A percentile compares a stretch with the other conserved stretches of the same genome.
Conservation (phyloP, 495 filamentous ascomycete genomes). For the Aspergillus baeticus region DNA sequence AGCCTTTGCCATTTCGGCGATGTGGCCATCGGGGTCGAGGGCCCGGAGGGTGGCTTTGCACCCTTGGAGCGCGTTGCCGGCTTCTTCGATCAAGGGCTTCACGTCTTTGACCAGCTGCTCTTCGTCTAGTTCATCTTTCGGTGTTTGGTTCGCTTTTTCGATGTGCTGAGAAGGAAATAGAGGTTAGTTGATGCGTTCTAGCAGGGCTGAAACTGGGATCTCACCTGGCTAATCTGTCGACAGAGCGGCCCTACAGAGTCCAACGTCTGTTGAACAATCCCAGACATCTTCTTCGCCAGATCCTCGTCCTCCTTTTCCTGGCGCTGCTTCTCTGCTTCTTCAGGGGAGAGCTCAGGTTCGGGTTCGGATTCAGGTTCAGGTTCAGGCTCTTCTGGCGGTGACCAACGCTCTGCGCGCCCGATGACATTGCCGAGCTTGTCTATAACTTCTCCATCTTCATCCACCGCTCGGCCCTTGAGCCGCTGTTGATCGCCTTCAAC, state of each 20-base stretch:
- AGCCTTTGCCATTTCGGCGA: constrained; percentile 75
- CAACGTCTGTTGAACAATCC: constrained; percentile 69
- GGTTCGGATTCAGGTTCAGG: neutral
- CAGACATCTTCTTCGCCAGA: constrained; percentile 68
- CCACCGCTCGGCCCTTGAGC: constrained; percentile 68
- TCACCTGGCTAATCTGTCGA: constrained; percentile 77
- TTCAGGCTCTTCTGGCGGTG: constrained; percentile 52
- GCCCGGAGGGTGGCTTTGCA: constrained; percentile 80
- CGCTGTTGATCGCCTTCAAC: constrained; percentile 63
- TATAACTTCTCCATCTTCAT: constrained; percentile 73
- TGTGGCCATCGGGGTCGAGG: constrained; percentile 78
- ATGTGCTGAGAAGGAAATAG: constrained; percentile 53
- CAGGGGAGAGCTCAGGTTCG: constrained; percentile 32
- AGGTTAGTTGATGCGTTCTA: too few relatives aligned
- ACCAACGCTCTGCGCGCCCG: constrained; percentile 73
- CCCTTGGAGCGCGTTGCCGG: constrained; percentile 71
- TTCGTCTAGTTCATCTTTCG: constrained; percentile 81
- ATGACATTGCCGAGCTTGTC: constrained; percentile 73
- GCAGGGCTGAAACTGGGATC: too few relatives aligned
- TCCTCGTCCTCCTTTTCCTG: constrained; percentile 56
- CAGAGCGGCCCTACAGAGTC: constrained; percentile 77
- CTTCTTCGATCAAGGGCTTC: constrained; percentile 78
- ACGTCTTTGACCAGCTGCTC: constrained; percentile 77
- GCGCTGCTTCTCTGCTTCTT: constrained; percentile 46
- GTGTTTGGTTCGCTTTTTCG: constrained; percentile 70